Percentiles rank a stretch among this genome's conserved stretches.
phyloP scores from a whole-genome alignment of 2,329 filamentous ascomycete species.

The Clonostachys byssicola region DNA sequence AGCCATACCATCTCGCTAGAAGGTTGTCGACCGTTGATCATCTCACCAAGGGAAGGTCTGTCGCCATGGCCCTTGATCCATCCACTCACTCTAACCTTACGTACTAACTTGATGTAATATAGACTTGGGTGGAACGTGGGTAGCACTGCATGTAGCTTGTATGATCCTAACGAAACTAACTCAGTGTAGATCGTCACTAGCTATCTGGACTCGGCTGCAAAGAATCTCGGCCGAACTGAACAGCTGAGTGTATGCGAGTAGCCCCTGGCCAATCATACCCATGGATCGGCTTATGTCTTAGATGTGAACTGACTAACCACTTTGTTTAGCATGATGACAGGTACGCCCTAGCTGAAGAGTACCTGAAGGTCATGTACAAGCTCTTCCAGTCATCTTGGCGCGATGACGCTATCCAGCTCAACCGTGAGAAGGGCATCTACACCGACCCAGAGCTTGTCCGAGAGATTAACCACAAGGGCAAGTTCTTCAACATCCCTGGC shows the following conservation, averaged over 20 bases:
- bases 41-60: neutral
- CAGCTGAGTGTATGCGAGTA: slow-evolving; percentile 28
- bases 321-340: slow-evolving; percentile 54
- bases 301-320: neutral
- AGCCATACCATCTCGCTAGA: slow-evolving; percentile 62
- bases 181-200: slow-evolving; percentile 58
- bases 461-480: slow-evolving; percentile 61
- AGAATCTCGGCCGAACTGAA: slow-evolving; percentile 55
- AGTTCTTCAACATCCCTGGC: slow-evolving; percentile 59
- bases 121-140: neutral
- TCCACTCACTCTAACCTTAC: neutral
- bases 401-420: slow-evolving; percentile 58
- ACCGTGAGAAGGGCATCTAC: slow-evolving; percentile 56
- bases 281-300: neutral
- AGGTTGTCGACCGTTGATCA: slow-evolving; percentile 65
- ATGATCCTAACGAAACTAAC: too few relatives aligned
- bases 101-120: neutral
- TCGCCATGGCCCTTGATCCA: neutral
- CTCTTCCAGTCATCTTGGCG: slow-evolving; percentile 65
- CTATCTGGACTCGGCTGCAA: slow-evolving; percentile 66
- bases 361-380: slow-evolving; percentile 61
- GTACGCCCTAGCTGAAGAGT: slow-evolving; percentile 62
- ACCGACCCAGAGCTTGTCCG: slow-evolving; percentile 46
- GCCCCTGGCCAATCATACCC: neutral
- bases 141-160: neutral